These are phyloP conservation scores for Nicotiana rustica DNA, from an alignment of 305 asterid genomes.

Conservation along the genomic window DNA sequence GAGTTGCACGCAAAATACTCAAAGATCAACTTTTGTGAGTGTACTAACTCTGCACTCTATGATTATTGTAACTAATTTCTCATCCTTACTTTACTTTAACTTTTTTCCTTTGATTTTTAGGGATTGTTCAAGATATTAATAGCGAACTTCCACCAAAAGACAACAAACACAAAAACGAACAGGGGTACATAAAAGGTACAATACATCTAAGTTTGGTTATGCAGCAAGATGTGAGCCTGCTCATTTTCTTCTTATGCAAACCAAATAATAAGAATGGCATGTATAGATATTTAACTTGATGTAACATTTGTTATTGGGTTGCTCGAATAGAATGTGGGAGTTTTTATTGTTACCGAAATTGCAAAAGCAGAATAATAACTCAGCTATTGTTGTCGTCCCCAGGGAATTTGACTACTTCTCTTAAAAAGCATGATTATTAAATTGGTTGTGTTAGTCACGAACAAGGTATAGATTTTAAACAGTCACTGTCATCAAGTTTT, in stretches of 20 bases:
- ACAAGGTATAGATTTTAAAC: no score
- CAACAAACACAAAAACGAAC: conserved; percentile 70
- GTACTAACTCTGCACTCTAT: background rate
- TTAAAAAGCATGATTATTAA: no score
- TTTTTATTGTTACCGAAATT: no score
- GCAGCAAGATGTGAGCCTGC: conserved; percentile 63
- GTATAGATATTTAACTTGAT: conserved; percentile 45
- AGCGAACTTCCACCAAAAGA: conserved; percentile 63
- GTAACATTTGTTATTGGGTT: no score
- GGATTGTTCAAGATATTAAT: conserved; percentile 64
- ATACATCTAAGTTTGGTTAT: conserved; percentile 63
- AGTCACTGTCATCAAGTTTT: no score
- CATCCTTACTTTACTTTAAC: background rate
- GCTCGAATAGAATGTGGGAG: no score
- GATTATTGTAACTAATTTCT: background rate
- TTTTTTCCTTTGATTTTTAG: conserved; percentile 37
- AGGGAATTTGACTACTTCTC: no score
- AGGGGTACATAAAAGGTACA: conserved; percentile 76
- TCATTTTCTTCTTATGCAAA: conserved; percentile 54
- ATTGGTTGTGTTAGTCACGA: no score
- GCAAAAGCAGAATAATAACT: no score
- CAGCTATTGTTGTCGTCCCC: no score
- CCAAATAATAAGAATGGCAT: conserved; percentile 49
- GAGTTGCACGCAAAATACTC: conserved; percentile 80
- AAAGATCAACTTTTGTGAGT: conserved; percentile 72